phyloP scores from a whole-genome alignment of 192 early-diverging fungal species.

The Entomortierella parvispora region DNA sequence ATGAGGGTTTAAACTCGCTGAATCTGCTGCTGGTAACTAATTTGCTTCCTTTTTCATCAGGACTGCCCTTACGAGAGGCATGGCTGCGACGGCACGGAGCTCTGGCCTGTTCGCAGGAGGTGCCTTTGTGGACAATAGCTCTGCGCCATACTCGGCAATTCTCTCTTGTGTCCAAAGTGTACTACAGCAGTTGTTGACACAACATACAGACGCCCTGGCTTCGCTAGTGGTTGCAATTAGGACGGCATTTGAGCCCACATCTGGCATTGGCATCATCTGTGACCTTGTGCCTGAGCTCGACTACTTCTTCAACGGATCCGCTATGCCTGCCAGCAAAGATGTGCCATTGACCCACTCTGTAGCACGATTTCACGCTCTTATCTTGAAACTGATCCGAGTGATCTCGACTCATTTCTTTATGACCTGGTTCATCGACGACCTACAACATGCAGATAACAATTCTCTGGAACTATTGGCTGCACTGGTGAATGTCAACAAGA shows the following conservation, averaged over 20 bases:
- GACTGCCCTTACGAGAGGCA: constrained; percentile 29
- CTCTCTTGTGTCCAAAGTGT: constrained; percentile 44
- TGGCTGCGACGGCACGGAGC: constrained; percentile 32
- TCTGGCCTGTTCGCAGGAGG: constrained; percentile 46
- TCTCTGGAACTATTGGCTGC: constrained; percentile 39
- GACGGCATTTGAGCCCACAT: constrained; percentile 44
- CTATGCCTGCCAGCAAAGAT: constrained; percentile 38
- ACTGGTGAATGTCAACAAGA: constrained; percentile 46
- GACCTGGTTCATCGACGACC: constrained; percentile 52
- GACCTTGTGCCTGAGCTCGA: constrained; percentile 41
- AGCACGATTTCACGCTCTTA: constrained; percentile 38
- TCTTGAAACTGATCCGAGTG: constrained; percentile 46
- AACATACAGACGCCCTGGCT: constrained; percentile 40
- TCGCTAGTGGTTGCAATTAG: constrained; percentile 39
- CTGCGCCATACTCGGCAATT: constrained; percentile 40
- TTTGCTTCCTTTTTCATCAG: background rate
- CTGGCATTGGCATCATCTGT: constrained; percentile 46
- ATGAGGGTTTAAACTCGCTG: too few species aligned
- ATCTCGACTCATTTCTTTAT: constrained; percentile 53
- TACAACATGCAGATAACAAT: constrained; percentile 46
- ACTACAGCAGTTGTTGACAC: constrained; percentile 37
- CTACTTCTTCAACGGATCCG: constrained; percentile 42
- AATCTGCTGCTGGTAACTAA: background rate
- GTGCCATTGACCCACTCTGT: constrained; percentile 39
- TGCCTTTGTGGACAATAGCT: constrained; percentile 21